Evolutionary conservation across 345 rosid genomes (phyloP), one percentile per base, ranked within the genome.

Genomic region (Dipteronia dyeriana): DNA sequence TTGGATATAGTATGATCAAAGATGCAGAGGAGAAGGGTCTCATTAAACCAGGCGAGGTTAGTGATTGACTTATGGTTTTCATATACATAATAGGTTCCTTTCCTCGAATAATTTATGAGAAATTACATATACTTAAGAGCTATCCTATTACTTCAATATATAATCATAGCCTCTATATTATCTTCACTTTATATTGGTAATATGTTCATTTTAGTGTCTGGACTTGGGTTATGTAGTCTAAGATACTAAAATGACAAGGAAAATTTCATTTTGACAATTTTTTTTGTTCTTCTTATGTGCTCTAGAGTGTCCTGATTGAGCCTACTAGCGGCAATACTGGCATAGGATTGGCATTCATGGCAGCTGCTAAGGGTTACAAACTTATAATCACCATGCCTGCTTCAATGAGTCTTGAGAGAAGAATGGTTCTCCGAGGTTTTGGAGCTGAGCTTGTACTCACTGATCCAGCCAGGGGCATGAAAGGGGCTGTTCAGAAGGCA

Each of bases 361-460:
- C 94, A 26, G 94, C 97, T 57, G 92, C 90, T 16, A 91, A 87
- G 83, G 89, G 97, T 62, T 91, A 91, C 84, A 90, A 65, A 71
- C 89, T 90, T 54, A 90, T 91, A 60, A 85, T 91, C 62, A 87
- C 91, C 26, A 91, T 91, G 97, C 97, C 97, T 69, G 84, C 97
- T 76, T 85, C 94, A 20, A 88, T 91, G 97, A 91, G 97, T 79
- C 82, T 90, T n/a, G 97, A 91, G 78, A 90, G 97, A 88, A 88
- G 94, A 85, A 91, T 88, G 81, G 86, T 91, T 74, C 97, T 91
- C 70, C 88, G 86, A 65, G 97, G 88, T 72, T 90, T 91, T 75
- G 94, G 97, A 73, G 92, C 94, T 71, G 92, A 91, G 87, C 81
- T 91, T 74, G 87, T 91, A 73, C 91, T 91, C 53, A 90, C 94